Base-by-base conservation (phyloP, 2,329 filamentous ascomycete genomes). In the Hymenoscyphus occultus region DNA sequence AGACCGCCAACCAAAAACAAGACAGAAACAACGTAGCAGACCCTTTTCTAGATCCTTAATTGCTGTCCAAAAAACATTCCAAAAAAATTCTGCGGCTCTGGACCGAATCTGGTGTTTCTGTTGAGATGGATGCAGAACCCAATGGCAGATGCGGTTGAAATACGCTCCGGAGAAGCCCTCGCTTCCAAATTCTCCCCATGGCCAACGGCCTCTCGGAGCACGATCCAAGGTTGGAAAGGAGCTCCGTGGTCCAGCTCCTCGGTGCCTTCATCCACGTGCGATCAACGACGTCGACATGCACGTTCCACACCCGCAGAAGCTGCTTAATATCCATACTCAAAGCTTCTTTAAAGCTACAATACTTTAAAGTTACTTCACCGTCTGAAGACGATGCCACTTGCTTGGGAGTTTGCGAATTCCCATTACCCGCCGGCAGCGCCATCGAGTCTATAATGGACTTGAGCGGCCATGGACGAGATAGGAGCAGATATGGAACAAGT, bases 231-330 rank as follows among this genome's bases (percentile, higher is more conserved):
- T 54, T 54, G 48, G 48, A 22, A 19, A 54, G 48, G 12, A 54
- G 48, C 9, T 28, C 48, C 48, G 48, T 13, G 22, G 48, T 54
- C 48, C 48, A 54, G 48, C 48, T 54, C 48, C 48, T 54, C 48
- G 48, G 48, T 54, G 22, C 48, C 48, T 54, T 54, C 22, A 54
- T 54, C 48, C 48, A 54, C 48, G 48, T 54, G 48, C 48, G 48
- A 54, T 54, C 48, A 54, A 54, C 48, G 48, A 54, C 19, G 22
- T 54, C 48, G 19, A 22, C 10, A 54, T 54, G 48, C 48, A 54
- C 48, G 48, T 54, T 54, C 48, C 48, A 54, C 45, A 51, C n/a
- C 45, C 45, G 19, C n/a, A 9, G 45, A 51, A 51, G 45, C 45
- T 51, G 45, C 45, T 51, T 51, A 51, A 22, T 22, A 28, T 51